phyloP scores from a whole-genome alignment of 2,329 filamentous ascomycete species.

The Lachnellula subtilissima region DNA sequence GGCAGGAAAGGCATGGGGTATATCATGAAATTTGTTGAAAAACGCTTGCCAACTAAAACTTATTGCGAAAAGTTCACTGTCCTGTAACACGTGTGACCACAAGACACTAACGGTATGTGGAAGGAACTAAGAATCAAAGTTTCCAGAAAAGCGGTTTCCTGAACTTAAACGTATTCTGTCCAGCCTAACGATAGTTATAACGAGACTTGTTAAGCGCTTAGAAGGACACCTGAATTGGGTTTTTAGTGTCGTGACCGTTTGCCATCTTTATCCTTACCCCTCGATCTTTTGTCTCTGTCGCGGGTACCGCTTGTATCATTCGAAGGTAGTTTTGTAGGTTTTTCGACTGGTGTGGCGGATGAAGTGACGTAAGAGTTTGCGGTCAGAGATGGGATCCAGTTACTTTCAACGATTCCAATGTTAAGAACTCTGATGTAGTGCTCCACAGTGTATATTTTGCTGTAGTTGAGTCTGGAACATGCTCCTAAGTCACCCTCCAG shows the following conservation, averaged over 20 bases:
- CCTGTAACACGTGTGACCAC: too few species aligned
- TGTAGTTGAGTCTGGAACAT: slow-evolving; percentile 24
- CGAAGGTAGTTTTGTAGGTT: not conserved
- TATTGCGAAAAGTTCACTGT: too few species aligned
- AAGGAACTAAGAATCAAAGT: too few species aligned
- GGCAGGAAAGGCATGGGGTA: too few species aligned
- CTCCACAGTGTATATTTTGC: slow-evolving; percentile 29
- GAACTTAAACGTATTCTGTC: too few species aligned
- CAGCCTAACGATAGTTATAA: too few species aligned
- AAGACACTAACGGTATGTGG: too few species aligned
- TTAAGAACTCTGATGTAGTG: slow-evolving; percentile 24
- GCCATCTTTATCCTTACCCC: slow-evolving; percentile 7
- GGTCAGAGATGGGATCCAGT: slow-evolving; percentile 6
- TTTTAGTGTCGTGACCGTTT: not conserved
- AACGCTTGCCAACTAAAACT: too few species aligned
- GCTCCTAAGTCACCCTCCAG: slow-evolving; percentile 11
- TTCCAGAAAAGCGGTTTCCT: too few species aligned
- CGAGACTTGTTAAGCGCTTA: too few species aligned
- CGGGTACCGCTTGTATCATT: not conserved
- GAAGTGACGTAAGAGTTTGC: slow-evolving; percentile 7
- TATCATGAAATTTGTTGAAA: too few species aligned
- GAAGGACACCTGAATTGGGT: too few species aligned
- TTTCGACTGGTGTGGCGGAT: slow-evolving; percentile 1
- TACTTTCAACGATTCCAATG: slow-evolving; percentile 19
- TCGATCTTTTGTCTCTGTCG: slow-evolving; percentile 1